These are phyloP conservation scores for Amanita phalloides DNA, from an alignment of 768 basidiomycete species.

Conservation along the genomic window DNA sequence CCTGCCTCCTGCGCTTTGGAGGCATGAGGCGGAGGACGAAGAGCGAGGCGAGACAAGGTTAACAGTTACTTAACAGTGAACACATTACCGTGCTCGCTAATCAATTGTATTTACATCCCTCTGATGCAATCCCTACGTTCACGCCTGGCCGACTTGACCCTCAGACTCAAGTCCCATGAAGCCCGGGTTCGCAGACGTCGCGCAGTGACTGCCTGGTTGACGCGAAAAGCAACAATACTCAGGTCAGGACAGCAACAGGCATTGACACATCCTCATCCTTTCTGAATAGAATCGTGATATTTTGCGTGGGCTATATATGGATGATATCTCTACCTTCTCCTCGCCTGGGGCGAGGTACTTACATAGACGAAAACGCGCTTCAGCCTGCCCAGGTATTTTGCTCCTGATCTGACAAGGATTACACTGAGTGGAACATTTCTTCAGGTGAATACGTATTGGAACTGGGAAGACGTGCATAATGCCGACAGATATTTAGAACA, in stretches of 20 bases:
- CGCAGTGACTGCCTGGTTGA: constrained; percentile 22
- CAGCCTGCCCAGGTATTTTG: constrained; percentile 75
- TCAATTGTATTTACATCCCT: neutral
- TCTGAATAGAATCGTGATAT: constrained; percentile 41
- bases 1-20: constrained; percentile 47
- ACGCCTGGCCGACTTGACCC: neutral
- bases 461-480: constrained; percentile 80
- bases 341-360: constrained; percentile 53
- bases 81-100: neutral
- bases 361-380: constrained; percentile 93
- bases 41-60: constrained; percentile 6
- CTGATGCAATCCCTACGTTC: neutral
- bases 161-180: constrained; percentile 17
- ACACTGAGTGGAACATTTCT: neutral
- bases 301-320: constrained; percentile 71
- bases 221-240: constrained; percentile 22
- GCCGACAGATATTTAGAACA: constrained; percentile 76
- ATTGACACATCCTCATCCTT: neutral
- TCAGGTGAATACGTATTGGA: constrained; percentile 87
- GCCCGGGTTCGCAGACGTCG: constrained; percentile 36
- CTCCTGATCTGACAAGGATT: neutral
- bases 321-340: constrained; percentile 66
- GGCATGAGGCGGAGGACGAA: constrained; percentile 27
- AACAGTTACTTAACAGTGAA: too few species aligned
- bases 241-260: constrained; percentile 17